Percentiles rank a stretch among this genome's conserved stretches.
Conservation (phyloP, 176 grass and related monocot species). For the Elymus sibiricus region DNA sequence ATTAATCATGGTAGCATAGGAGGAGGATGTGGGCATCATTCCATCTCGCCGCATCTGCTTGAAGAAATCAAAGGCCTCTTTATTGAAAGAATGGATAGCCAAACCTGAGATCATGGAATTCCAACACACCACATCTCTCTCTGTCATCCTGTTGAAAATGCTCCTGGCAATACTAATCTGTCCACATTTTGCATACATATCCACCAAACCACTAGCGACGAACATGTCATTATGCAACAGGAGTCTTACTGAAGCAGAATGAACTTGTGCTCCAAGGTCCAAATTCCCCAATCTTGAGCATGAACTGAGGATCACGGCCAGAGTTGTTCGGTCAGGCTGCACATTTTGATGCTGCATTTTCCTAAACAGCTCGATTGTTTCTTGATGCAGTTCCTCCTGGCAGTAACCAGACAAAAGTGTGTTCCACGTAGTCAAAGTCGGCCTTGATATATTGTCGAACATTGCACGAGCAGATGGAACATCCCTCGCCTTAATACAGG, state of each 20-base stretch:
- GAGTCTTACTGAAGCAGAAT: constrained; percentile 72
- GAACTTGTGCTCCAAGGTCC: constrained; percentile 58
- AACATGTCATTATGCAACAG: constrained; percentile 65
- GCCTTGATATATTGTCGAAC: constrained; percentile 72
- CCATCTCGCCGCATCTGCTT: constrained; percentile 67
- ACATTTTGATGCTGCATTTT: constrained; percentile 73
- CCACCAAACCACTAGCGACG: constrained; percentile 71
- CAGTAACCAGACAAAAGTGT: constrained; percentile 76
- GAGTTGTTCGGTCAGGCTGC: constrained; percentile 61
- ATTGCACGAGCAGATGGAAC: constrained; percentile 54
- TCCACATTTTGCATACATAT: constrained; percentile 86
- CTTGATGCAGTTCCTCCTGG: constrained; percentile 61
- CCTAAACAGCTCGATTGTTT: constrained; percentile 61
- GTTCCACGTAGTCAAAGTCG: constrained; percentile 69
- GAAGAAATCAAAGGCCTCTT: constrained; percentile 69
- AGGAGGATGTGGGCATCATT: constrained; percentile 63
- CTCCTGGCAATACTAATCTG: constrained; percentile 44
- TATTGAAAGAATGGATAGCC: constrained; percentile 59
- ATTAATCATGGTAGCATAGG: constrained; percentile 78
- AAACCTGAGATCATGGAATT: constrained; percentile 86
- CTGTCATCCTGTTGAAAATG: constrained; percentile 59
- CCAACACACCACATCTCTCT: constrained; percentile 83
- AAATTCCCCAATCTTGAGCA: constrained; percentile 57
- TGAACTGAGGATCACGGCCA: constrained; percentile 75
- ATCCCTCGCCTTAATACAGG: constrained; percentile 54